Evolutionary conservation across 2,329 filamentous ascomycete genomes (phyloP).

Genomic region (Diplodia scrobiculata): DNA sequence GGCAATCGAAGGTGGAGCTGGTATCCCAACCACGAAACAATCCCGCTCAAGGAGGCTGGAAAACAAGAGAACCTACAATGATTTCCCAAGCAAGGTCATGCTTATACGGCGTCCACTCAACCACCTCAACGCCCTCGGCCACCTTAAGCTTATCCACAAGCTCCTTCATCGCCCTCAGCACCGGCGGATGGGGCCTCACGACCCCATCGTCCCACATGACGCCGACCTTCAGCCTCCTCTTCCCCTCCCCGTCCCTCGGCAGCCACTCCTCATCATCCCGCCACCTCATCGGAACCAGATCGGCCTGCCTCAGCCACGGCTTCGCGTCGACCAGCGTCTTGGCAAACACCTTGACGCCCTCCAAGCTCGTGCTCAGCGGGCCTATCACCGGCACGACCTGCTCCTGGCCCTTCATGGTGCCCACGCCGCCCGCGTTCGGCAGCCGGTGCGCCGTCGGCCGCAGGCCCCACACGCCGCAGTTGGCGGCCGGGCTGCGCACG

Average conservation of each 20-base stretch:
- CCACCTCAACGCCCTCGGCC: slow-evolving; percentile 54
- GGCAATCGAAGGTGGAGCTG: background rate
- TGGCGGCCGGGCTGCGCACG: slow-evolving; percentile 29
- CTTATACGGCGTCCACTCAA: slow-evolving; percentile 55
- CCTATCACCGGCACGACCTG: slow-evolving; percentile 56
- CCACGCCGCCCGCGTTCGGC: slow-evolving; percentile 43
- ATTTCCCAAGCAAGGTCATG: slow-evolving; percentile 56
- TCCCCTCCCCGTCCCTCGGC: slow-evolving; percentile 31
- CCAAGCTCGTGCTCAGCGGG: slow-evolving; percentile 57
- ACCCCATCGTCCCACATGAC: slow-evolving; percentile 67
- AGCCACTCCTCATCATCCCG: slow-evolving; percentile 33
- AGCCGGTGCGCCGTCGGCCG: slow-evolving; percentile 46
- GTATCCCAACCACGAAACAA: background rate
- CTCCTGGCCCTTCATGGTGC: slow-evolving; percentile 48
- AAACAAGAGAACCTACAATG: slow-evolving; percentile 32
- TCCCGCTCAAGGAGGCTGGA: slow-evolving; percentile 31
- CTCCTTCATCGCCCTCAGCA: slow-evolving; percentile 58
- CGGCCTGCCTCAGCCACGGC: slow-evolving; percentile 62
- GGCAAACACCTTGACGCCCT: slow-evolving; percentile 58
- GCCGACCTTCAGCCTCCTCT: slow-evolving; percentile 56
- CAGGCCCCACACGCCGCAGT: slow-evolving; percentile 28
- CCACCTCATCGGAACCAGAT: slow-evolving; percentile 64
- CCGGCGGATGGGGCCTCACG: slow-evolving; percentile 66
- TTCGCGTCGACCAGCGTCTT: slow-evolving; percentile 54
- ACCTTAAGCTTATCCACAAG: slow-evolving; percentile 50